Conservation (phyloP, 768 basidiomycete species). For the Boletus sp. region DNA sequence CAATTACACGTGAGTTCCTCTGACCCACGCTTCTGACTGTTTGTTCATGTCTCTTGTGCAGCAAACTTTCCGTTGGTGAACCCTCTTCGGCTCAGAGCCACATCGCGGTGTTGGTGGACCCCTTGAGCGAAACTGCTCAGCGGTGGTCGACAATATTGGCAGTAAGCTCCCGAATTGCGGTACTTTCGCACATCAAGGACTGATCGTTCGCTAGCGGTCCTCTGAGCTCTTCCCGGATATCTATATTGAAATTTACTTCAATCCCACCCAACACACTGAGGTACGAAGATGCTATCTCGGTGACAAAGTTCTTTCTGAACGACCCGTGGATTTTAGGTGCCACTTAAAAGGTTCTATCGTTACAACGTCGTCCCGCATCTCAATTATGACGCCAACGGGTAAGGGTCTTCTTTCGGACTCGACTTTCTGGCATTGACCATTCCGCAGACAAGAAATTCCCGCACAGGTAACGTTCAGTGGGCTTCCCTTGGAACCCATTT, state of each 20-base stretch:
- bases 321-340: conserved; percentile 49
- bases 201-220: conserved; percentile 11
- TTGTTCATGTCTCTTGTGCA: conserved; percentile 27
- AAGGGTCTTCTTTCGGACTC: not conserved
- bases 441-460: conserved; percentile 53
- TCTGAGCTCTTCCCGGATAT: conserved; percentile 54
- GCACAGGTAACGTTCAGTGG: conserved; percentile 61
- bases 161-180: conserved; percentile 38
- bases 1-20: conserved; percentile 56
- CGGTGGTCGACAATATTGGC: conserved; percentile 79
- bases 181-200: not conserved
- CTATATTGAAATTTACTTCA: conserved; percentile 74
- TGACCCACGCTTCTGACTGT: not conserved
- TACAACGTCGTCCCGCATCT: conserved; percentile 60
- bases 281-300: conserved; percentile 36
- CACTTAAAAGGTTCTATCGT: conserved; percentile 90
- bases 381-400: conserved; percentile 71
- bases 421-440: not conserved
- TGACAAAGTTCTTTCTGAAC: not conserved
- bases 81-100: conserved; percentile 63
- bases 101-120: conserved; percentile 75
- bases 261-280: conserved; percentile 65
- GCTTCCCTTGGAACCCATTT: conserved; percentile 83
- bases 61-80: conserved; percentile 69
- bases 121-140: conserved; percentile 80